A percentile compares a stretch with the other conserved stretches of the same genome.
Evolutionary conservation across 371 early-diverging fungal genomes (phyloP).

Genomic region (Mucor sp.): DNA sequence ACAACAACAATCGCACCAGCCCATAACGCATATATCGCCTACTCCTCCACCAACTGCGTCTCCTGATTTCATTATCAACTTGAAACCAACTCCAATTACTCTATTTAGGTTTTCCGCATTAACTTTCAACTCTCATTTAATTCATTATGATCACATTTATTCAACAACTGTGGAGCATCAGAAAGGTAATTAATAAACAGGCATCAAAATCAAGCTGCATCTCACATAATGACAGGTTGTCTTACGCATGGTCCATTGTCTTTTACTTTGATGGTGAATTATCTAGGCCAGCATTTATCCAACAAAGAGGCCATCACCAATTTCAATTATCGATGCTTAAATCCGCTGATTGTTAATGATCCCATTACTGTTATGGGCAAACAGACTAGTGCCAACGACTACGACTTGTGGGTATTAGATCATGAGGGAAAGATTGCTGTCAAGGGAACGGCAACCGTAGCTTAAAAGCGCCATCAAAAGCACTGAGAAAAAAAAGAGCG

Average conservation of each 20-base stretch:
- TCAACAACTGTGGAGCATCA: constrained; percentile 70
- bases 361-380: constrained; percentile 41
- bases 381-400: constrained; percentile 17
- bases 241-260: constrained; percentile 82
- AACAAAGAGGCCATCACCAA: constrained; percentile 25
- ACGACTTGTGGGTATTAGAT: constrained; percentile 71
- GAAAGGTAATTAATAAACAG: constrained; percentile 39
- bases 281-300: constrained; percentile 39
- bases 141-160: constrained; percentile 78
- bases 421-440: constrained; percentile 66
- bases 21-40: neutral
- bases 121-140: constrained; percentile 80
- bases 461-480: neutral
- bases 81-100: constrained; percentile 64
- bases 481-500: neutral
- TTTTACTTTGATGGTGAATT: constrained; percentile 66
- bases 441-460: constrained; percentile 57
- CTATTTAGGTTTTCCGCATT: constrained; percentile 83
- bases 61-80: constrained; percentile 49
- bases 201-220: neutral
- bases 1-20: neutral
- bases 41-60: neutral
- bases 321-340: constrained; percentile 69
- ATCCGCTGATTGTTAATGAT: constrained; percentile 63
- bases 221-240: constrained; percentile 37